Base-by-base conservation (phyloP, 2,329 filamentous ascomycete species). In the Colletotrichum sp. region DNA sequence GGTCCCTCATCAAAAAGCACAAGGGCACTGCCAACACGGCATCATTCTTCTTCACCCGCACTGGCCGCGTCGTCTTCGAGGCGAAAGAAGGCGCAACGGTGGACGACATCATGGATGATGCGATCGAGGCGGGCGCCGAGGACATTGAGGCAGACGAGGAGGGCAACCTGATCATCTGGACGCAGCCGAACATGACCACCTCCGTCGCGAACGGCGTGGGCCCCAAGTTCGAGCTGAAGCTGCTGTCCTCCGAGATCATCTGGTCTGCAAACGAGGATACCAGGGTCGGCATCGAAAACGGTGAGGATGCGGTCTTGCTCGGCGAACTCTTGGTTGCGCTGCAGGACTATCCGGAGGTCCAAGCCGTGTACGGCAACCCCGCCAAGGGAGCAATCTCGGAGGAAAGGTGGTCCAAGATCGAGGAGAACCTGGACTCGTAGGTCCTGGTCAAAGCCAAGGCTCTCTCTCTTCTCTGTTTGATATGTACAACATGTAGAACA, bases 211-310 rank as follows among this genome's bases (percentile, higher is more conserved):
- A 70, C 29, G 69, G 65, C n/a, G 73, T 80, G 6, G 76, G 68
- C n/a, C 78, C 78, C 36, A 87, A 89, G 49, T 89, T 95, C 25
- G 90, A 89, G 1, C 85, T 98, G 77, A 90, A 93, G 75, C 90
- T 98, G 62, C 87, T 94, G 71, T 93, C 92, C 79, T 92, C 92
- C 22, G 95, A 98, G 72, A 96, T 98, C 69, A 90, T 98, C 59
- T 98, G 95, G 93, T 91, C 93, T 75, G 91, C 95, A 0, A 97
- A 96, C 76, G 92, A 93, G 80, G 96, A 98, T 77, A 96, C 94
- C 1, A 91, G 91, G 82, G 91, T 95, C 22, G 87, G 88, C 9
- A 80, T 96, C 52, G 90, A 93, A 74, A 89, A 90, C 19, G 86
- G 89, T 16, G 87, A 90, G 15, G 88, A 90, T 2, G 88, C 89